Percentiles rank a stretch among this genome's conserved stretches.
These are phyloP conservation scores for Paraconiothyrium sp. DNA, from an alignment of 2,329 filamentous ascomycete species.

Conservation along the genomic window DNA sequence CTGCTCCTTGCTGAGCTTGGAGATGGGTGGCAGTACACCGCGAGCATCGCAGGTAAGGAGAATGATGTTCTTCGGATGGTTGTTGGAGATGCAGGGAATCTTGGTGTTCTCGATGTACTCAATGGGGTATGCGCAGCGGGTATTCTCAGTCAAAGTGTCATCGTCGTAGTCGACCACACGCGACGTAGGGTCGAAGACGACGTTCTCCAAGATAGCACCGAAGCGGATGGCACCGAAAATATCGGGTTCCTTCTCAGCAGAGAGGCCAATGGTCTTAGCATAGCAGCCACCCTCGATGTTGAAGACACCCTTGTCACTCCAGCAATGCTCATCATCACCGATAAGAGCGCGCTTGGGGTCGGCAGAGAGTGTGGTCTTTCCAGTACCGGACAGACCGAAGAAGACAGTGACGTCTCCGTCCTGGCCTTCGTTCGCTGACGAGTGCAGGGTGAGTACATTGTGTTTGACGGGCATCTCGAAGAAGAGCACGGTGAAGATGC, in stretches of 20 bases:
- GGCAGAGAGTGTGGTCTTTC: constrained; percentile 97
- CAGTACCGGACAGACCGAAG: constrained; percentile 97
- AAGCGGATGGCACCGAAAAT: constrained; percentile 96
- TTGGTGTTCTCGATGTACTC: constrained; percentile 99
- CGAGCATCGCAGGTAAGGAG: constrained; percentile 97
- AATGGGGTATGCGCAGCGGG: constrained; percentile 96
- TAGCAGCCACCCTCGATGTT: constrained; percentile 99
- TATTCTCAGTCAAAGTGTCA: constrained; percentile 95
- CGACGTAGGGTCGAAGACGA: constrained; percentile 92
- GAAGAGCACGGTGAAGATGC: constrained; percentile 98
- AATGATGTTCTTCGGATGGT: constrained; percentile 96
- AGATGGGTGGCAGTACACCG: constrained; percentile 96
- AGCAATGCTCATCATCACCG: constrained; percentile 99
- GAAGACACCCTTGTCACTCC: constrained; percentile 96
- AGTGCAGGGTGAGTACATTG: constrained; percentile 98
- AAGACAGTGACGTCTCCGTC: constrained; percentile 97
- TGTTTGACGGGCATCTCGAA: constrained; percentile 99
- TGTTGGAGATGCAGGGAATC: constrained; percentile 89
- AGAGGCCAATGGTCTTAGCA: constrained; percentile 97
- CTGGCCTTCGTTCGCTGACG: constrained; percentile 96
- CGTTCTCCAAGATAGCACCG: constrained; percentile 97
- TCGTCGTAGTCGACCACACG: constrained; percentile 97
- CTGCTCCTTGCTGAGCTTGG: constrained; percentile 91
- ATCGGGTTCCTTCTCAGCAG: constrained; percentile 98
- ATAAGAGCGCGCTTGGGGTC: constrained; percentile 97